phyloP scores from a whole-genome alignment of 345 rosid species.

The Alliaria petiolata region DNA sequence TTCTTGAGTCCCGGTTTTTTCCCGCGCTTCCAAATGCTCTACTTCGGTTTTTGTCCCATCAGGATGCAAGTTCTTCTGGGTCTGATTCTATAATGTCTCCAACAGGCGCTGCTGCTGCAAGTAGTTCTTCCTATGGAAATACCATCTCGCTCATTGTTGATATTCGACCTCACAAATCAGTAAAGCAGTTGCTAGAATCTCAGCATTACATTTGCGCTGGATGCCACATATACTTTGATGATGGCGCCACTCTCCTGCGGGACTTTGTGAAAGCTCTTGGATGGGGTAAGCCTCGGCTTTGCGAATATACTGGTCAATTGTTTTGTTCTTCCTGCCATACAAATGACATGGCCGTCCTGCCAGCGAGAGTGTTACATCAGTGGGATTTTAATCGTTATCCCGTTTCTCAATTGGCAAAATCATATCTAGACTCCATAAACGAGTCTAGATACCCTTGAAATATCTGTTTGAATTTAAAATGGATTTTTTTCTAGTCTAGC shows the following conservation, averaged over 20 bases:
- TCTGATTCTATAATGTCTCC: slow-evolving; percentile 36
- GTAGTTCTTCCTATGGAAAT: slow-evolving; percentile 67
- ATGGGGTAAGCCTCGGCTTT: slow-evolving; percentile 90
- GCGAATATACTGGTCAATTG: slow-evolving; percentile 87
- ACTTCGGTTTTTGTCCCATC: slow-evolving; percentile 72
- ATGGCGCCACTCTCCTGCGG: slow-evolving; percentile 58
- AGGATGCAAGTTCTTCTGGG: slow-evolving; percentile 51
- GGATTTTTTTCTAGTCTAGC: no score
- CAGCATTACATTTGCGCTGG: slow-evolving; percentile 93
- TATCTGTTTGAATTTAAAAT: neutral
- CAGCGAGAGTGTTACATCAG: slow-evolving; percentile 84
- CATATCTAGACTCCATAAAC: slow-evolving; percentile 84
- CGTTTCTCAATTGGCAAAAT: slow-evolving; percentile 87
- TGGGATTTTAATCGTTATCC: slow-evolving; percentile 88
- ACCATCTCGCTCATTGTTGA: slow-evolving; percentile 82
- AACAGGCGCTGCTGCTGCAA: slow-evolving; percentile 33
- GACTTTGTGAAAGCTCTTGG: slow-evolving; percentile 79
- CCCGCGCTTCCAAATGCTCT: slow-evolving; percentile 63
- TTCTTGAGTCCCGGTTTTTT: slow-evolving; percentile 54
- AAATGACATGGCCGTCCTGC: slow-evolving; percentile 80
- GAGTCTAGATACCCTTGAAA: slow-evolving; percentile 40
- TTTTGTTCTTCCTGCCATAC: slow-evolving; percentile 91
- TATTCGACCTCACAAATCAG: slow-evolving; percentile 58
- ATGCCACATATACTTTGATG: slow-evolving; percentile 85
- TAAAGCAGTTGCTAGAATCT: slow-evolving; percentile 71